A percentile compares a stretch with the other conserved stretches of the same genome.
Conservation (phyloP, 176 grass and related monocot species). For the Aegilops speltoides region DNA sequence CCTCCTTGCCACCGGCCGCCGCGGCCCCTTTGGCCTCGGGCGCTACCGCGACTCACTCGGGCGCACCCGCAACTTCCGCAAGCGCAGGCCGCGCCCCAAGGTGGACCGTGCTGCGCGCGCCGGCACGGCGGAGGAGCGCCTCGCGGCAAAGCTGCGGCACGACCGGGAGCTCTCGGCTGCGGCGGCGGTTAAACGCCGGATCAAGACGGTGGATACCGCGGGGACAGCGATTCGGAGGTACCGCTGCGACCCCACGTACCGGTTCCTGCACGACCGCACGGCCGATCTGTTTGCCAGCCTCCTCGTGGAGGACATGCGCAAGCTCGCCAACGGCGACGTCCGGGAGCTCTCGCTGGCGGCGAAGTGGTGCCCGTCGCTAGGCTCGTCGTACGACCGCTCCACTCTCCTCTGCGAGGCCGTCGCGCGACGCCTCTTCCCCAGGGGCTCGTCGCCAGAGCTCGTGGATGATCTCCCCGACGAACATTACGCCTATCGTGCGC, state of each 20-base stretch:
- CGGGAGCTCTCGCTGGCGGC: constrained; percentile 42
- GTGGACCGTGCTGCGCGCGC: neutral
- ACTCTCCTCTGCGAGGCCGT: constrained; percentile 81
- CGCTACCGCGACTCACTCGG: neutral
- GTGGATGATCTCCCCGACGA: constrained; percentile 32
- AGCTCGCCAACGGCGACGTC: constrained; percentile 17
- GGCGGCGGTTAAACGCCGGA: neutral
- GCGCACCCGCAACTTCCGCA: neutral
- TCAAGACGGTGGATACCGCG: neutral
- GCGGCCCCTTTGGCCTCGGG: neutral
- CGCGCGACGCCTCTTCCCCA: constrained; percentile 62
- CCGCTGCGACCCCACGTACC: constrained; percentile 30
- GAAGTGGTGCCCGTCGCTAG: constrained; percentile 69
- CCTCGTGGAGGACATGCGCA: constrained; percentile 41
- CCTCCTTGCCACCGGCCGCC: neutral
- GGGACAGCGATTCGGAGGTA: constrained; percentile 29
- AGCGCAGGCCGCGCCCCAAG: neutral
- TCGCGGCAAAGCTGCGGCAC: neutral
- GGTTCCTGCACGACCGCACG: constrained; percentile 43
- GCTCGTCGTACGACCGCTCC: constrained; percentile 58
- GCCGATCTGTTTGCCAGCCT: constrained; percentile 49
- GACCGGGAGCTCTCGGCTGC: neutral
- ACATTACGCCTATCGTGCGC: constrained; percentile 72
- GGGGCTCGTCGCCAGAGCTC: constrained; percentile 36
- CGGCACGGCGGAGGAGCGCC: neutral